Percentiles rank a stretch among this genome's conserved stretches.
Evolutionary conservation across 306 rosid species (phyloP).

Genomic region (Prunus fruticosa): DNA sequence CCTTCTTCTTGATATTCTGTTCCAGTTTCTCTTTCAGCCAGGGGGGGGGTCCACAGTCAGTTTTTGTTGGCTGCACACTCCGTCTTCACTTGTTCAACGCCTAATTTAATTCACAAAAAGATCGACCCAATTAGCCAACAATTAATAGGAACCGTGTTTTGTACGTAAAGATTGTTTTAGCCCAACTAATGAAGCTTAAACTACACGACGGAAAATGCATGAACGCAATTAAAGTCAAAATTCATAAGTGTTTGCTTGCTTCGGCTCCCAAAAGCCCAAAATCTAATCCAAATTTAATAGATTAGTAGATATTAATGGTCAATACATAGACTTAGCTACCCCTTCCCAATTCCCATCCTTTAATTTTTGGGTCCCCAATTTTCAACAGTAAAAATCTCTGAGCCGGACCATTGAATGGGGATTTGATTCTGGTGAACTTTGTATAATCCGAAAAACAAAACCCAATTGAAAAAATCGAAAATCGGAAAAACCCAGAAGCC

Average conservation of each 20-base stretch:
- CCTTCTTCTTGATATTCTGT: slow-evolving; percentile 60
- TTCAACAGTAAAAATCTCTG: background rate
- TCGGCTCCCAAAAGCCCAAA: background rate
- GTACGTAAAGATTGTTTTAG: background rate
- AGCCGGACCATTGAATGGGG: background rate
- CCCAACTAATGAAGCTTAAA: background rate
- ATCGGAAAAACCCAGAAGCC: background rate
- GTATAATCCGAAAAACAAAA: background rate
- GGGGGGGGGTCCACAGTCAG: too few species aligned
- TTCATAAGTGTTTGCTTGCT: background rate
- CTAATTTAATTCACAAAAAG: slow-evolving; percentile 21
- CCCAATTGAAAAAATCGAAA: background rate
- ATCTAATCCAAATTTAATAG: background rate
- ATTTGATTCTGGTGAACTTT: background rate
- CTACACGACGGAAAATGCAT: background rate
- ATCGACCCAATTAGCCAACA: background rate
- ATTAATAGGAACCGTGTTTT: background rate
- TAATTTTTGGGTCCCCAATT: background rate
- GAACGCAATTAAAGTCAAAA: background rate
- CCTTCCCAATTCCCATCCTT: background rate
- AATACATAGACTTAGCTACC: too few species aligned
- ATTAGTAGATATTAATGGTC: background rate
- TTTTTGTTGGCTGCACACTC: slow-evolving; percentile 54
- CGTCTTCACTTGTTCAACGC: slow-evolving; percentile 61
- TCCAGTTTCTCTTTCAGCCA: slow-evolving; percentile 48